These are phyloP conservation scores for Stromatinia cepivora DNA, from an alignment of 2,329 filamentous ascomycete species.

Conservation along the genomic window DNA sequence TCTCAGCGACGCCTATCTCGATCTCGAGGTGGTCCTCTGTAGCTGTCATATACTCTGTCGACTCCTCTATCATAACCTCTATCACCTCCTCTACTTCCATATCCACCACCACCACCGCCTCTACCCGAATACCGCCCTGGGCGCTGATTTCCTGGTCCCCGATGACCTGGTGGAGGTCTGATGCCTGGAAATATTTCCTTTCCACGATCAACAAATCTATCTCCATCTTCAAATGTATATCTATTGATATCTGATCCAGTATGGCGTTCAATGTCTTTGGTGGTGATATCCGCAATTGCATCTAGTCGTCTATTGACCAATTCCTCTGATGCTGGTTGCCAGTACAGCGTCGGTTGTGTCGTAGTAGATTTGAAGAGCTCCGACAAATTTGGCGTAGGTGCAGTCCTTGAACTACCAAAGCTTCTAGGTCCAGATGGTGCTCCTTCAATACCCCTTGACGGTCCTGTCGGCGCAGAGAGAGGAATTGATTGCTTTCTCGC, in stretches of 20 bases:
- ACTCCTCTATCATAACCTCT: constrained; percentile 17
- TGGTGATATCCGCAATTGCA: constrained; percentile 50
- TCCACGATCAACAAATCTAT: constrained; percentile 68
- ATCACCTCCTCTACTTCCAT: constrained; percentile 9
- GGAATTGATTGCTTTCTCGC: constrained; percentile 35
- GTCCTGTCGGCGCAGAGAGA: constrained; percentile 37
- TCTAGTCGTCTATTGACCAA: constrained; percentile 66
- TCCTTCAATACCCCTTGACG: constrained; percentile 32
- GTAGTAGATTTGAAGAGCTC: constrained; percentile 60
- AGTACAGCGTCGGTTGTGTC: constrained; percentile 65
- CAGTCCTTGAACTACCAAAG: constrained; percentile 22
- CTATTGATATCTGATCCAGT: constrained; percentile 53
- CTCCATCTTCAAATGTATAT: constrained; percentile 70
- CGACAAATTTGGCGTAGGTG: constrained; percentile 46
- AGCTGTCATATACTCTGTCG: constrained; percentile 21
- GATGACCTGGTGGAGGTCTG: constrained; percentile 52
- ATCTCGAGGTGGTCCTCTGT: constrained; percentile 18
- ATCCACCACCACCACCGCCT: constrained; percentile 1
- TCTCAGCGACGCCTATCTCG: constrained; percentile 23
- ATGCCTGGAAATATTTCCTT: constrained; percentile 68
- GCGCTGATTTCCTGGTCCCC: constrained; percentile 30
- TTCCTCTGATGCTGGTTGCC: constrained; percentile 61
- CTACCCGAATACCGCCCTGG: background rate
- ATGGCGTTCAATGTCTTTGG: constrained; percentile 43
- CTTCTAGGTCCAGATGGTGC: constrained; percentile 40